These are phyloP conservation scores for Rosa lucieae DNA, from an alignment of 306 rosid genomes.

Conservation along the genomic window DNA sequence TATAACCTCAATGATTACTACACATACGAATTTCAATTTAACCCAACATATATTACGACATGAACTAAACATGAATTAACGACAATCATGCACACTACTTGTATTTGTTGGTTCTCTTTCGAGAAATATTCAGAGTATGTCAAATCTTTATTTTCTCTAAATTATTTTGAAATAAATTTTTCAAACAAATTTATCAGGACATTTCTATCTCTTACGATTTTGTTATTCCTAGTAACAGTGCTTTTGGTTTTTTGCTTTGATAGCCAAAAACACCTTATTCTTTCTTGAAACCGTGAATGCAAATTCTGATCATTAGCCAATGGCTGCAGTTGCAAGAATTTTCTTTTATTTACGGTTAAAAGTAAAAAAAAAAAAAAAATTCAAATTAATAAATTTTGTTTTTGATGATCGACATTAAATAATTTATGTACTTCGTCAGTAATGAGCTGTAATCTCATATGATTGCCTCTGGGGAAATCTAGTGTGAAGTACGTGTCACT, in stretches of 20 bases:
- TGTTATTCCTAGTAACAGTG: too few relatives aligned
- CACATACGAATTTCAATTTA: neutral
- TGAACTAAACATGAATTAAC: too few relatives aligned
- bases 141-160: too few relatives aligned
- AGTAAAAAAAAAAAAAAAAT: neutral
- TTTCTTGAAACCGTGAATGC: neutral
- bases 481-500: neutral
- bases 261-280: neutral
- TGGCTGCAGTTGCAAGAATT: neutral
- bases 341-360: neutral
- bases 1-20: too few relatives aligned
- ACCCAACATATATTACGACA: too few relatives aligned
- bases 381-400: neutral
- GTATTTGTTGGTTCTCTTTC: too few relatives aligned
- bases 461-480: neutral
- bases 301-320: neutral
- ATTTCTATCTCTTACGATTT: too few relatives aligned
- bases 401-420: neutral
- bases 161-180: too few relatives aligned
- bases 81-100: too few relatives aligned
- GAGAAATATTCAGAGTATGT: too few relatives aligned
- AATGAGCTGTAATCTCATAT: conserved; percentile 2
- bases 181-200: too few relatives aligned
- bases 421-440: neutral
- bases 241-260: neutral